Conservation (phyloP, 2,329 filamentous ascomycete species). For the Zelopaecilomyces penicillatus region DNA sequence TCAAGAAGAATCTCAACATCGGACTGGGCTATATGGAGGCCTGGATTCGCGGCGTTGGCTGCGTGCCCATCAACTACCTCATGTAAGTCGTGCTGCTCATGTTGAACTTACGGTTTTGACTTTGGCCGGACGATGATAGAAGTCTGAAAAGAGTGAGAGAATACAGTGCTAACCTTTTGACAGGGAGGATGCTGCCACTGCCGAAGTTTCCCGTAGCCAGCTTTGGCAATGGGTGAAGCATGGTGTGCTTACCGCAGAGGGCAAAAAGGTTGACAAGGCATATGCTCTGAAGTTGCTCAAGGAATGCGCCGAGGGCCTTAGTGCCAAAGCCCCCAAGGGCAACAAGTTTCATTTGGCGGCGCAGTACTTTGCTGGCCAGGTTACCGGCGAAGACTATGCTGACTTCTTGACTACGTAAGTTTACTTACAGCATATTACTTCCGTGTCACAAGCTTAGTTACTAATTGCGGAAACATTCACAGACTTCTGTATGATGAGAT, state of each 20-base stretch:
- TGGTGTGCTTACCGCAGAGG: constrained; percentile 68
- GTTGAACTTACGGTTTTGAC: not conserved
- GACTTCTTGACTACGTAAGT: constrained; percentile 84
- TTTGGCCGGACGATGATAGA: no score
- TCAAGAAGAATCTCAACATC: constrained; percentile 96
- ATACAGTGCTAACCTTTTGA: constrained; percentile 8
- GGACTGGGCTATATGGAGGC: constrained; percentile 98
- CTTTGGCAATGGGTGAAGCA: constrained; percentile 91
- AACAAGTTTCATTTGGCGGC: constrained; percentile 89
- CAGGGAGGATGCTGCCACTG: constrained; percentile 88
- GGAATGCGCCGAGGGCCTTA: constrained; percentile 72
- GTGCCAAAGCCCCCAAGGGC: constrained; percentile 67
- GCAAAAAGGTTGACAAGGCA: constrained; percentile 86
- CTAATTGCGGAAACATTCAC: not conserved
- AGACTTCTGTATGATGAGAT: constrained; percentile 85
- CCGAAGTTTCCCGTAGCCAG: constrained; percentile 89
- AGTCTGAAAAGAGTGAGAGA: not conserved
- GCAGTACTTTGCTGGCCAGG: constrained; percentile 85
- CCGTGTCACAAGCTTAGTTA: not conserved
- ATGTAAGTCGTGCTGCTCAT: constrained; percentile 48
- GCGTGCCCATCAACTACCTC: constrained; percentile 93
- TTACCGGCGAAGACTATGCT: constrained; percentile 94
- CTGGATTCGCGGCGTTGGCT: constrained; percentile 90
- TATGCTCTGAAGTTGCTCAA: constrained; percentile 81
- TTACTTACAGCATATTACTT: not conserved